Conservation (phyloP, 108 stramenopile species). For the Parmales sp. region DNA sequence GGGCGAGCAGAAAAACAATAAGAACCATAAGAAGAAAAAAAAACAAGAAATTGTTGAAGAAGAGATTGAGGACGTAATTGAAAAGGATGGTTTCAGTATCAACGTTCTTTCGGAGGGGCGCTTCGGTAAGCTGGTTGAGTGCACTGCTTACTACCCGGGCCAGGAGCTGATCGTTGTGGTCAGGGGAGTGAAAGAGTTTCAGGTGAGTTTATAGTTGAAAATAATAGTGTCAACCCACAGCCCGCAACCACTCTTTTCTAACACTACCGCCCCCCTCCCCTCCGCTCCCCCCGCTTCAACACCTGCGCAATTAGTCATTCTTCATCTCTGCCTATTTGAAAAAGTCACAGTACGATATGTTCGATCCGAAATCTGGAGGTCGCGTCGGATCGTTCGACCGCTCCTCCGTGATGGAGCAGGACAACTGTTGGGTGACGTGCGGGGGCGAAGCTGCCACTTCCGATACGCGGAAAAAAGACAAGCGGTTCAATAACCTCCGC, state of each 20-base stretch:
- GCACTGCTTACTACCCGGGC: background rate
- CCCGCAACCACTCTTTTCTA: too few relatives aligned
- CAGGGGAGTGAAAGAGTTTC: background rate
- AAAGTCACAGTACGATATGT: background rate
- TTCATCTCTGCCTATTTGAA: slow-evolving; percentile 8
- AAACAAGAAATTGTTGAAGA: background rate
- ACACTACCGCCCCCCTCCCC: too few relatives aligned
- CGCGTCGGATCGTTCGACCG: background rate
- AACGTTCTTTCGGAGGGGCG: slow-evolving; percentile 1
- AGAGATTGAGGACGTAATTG: background rate
- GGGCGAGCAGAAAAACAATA: too few relatives aligned
- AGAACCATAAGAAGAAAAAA: background rate
- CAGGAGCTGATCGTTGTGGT: background rate
- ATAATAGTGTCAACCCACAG: too few relatives aligned
- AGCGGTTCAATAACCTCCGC: background rate
- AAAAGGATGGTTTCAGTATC: background rate
- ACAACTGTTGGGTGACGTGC: background rate
- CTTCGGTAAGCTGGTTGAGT: background rate
- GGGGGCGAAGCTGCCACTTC: background rate
- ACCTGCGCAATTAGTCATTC: too few relatives aligned
- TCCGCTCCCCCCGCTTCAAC: too few relatives aligned
- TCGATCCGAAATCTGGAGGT: background rate
- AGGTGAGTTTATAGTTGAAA: too few relatives aligned
- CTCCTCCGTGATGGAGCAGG: background rate
- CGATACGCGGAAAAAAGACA: background rate